Base-by-base conservation (phyloP, 2,329 filamentous ascomycete genomes). In the Stylonectria norvegica region DNA sequence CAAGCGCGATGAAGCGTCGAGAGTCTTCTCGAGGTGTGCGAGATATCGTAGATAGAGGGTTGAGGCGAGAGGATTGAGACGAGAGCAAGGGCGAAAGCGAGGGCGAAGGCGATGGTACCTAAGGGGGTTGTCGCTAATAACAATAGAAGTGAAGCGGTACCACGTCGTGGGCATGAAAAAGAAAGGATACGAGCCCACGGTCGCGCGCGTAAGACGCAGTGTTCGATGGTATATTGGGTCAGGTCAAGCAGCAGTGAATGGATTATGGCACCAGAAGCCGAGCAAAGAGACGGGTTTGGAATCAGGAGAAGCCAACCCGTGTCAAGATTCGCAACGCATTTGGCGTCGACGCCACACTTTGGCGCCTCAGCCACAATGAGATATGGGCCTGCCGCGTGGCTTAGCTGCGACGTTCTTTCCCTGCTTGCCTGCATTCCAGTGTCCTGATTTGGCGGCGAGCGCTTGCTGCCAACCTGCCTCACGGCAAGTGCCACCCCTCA, bases 181-280 rank as follows among this genome's bases (percentile, higher is more conserved):
- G 45, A 47, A 47, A 19, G 19, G 30, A 52, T 42, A 6, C 33
- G 40, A 34, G 38, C 38, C 31, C 36, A 40, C 43, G 9, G 31
- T 47, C 44, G 37, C 47, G 49, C 49, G 50, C 47, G 32, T 43
- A 8, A 19, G n/a, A 30, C 38, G 27, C 40, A 47, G 29, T 23
- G 25, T 32, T 37, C 39, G 46, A 41, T 29, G 43, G 46, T 25
- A 38, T 34, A 19, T 28, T 22, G 29, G 28, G 33, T 20, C 5
- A 30, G 20, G 20, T 10, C 18, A 37, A 25, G 31, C 19, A 32
- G 30, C 33, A 41, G n/a, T 16, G 28, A 29, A 20, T 25, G n/a
- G n/a, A n/a, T n/a, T n/a, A n/a, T n/a, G 20, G 20, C 28, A 32
- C 27, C 36, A 34, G 20, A 40, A 28, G 32, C 27, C 37, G 41